A percentile compares a stretch with the other conserved stretches of the same genome.
Conservation (phyloP, 306 rosid species). For the Luffa aegyptiaca region DNA sequence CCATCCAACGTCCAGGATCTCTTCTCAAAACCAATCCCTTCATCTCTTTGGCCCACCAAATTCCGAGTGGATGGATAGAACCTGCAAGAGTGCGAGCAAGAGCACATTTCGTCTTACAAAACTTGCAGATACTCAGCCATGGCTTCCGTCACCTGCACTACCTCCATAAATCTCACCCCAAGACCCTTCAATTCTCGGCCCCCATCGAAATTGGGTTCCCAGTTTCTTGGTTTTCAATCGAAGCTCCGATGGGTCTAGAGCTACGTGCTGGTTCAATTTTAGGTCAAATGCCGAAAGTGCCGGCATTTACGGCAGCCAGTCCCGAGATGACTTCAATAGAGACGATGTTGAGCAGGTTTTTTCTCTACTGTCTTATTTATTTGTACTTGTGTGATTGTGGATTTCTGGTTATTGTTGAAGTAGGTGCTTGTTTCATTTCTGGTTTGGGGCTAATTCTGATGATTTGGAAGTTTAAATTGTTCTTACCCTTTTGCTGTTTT, state of each 20-base stretch:
- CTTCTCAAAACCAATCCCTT: not conserved
- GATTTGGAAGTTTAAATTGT: not conserved
- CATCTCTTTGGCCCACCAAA: not conserved
- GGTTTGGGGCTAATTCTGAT: not conserved
- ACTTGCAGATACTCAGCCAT: slow-evolving; percentile 28
- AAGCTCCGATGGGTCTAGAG: slow-evolving; percentile 50
- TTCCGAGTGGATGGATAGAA: slow-evolving; percentile 52
- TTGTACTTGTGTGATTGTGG: not conserved
- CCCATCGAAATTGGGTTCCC: slow-evolving; percentile 25
- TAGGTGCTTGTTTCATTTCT: not conserved
- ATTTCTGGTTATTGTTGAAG: not conserved
- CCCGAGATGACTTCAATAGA: slow-evolving; percentile 79
- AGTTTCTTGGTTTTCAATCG: slow-evolving; percentile 36
- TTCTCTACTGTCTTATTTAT: not conserved
- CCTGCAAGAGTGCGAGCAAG: not conserved
- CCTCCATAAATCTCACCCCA: slow-evolving; percentile 31
- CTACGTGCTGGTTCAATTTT: slow-evolving; percentile 78
- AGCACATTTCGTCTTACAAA: not conserved
- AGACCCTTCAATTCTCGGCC: slow-evolving; percentile 24
- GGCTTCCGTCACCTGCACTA: slow-evolving; percentile 61
- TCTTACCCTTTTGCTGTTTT: not conserved
- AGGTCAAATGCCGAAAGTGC: slow-evolving; percentile 92
- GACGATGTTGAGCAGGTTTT: slow-evolving; percentile 94
- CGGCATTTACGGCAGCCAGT: slow-evolving; percentile 92
- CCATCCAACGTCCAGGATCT: not conserved